Evolutionary conservation across 305 asterid species (phyloP).

Genomic region (Fraxinus xanthoxyloides): DNA sequence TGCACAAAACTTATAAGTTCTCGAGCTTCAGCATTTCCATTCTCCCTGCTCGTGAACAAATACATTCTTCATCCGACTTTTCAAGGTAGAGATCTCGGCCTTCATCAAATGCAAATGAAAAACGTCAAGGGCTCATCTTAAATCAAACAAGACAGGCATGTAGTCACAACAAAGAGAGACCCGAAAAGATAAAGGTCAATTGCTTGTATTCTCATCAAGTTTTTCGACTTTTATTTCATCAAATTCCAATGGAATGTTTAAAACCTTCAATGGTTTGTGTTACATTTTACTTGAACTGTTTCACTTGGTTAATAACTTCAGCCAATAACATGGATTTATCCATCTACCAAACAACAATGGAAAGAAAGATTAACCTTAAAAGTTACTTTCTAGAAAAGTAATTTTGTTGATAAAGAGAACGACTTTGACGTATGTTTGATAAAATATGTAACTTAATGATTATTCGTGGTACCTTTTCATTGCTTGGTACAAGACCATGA

Average conservation of each 20-base stretch:
- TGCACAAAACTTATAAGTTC: conserved; percentile 35
- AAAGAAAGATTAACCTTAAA: neutral
- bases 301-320: conserved; percentile 63
- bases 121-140: conserved; percentile 37
- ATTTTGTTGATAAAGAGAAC: neutral
- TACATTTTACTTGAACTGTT: conserved; percentile 49
- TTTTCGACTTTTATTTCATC: conserved; percentile 59
- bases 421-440: neutral
- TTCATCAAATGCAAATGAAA: conserved; percentile 40
- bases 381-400: neutral
- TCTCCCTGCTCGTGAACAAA: conserved; percentile 32
- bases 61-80: conserved; percentile 51
- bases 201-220: conserved; percentile 27
- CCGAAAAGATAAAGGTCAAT: conserved; percentile 38
- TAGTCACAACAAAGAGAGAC: conserved; percentile 78
- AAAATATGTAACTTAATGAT: neutral
- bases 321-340: conserved; percentile 81
- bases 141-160: conserved; percentile 45
- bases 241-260: conserved; percentile 64
- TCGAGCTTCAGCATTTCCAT: neutral
- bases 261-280: conserved; percentile 45
- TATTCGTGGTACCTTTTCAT: conserved; percentile 47
- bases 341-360: conserved; percentile 43
- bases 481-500: conserved; percentile 52
- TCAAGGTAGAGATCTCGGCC: conserved; percentile 63